Evolutionary conservation across 495 filamentous ascomycete species (phyloP).

Genomic region (Podospora fimiseda): DNA sequence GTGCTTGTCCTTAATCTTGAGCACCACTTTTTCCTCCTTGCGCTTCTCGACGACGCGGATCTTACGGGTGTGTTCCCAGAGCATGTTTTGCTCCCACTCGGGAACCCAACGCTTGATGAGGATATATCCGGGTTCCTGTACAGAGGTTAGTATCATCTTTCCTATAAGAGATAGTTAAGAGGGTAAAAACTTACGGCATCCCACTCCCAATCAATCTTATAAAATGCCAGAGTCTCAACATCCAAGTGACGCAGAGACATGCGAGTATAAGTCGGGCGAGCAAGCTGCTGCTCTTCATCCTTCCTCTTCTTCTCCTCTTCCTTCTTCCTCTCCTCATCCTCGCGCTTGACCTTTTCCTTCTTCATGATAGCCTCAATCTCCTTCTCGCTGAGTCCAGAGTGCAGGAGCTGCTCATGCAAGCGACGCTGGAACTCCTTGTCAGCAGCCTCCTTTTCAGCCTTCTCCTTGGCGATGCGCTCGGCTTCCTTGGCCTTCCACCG

Average conservation of each 20-base stretch:
- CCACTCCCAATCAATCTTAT: conserved; percentile 47
- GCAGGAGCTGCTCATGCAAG: conserved; percentile 43
- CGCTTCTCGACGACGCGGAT: conserved; percentile 44
- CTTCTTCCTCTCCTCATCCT: conserved; percentile 25
- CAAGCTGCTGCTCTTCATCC: conserved; percentile 13
- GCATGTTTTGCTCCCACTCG: conserved; percentile 63
- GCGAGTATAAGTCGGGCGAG: conserved; percentile 48
- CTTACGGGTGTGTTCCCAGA: conserved; percentile 65
- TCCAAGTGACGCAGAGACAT: conserved; percentile 52
- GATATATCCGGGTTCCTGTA: conserved; percentile 61
- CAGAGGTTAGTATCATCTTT: not conserved
- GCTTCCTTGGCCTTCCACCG: conserved; percentile 50
- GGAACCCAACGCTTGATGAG: conserved; percentile 72
- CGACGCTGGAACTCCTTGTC: conserved; percentile 47
- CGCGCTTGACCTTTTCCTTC: conserved; percentile 42
- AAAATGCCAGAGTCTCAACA: conserved; percentile 46
- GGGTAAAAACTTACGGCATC: conserved; percentile 38
- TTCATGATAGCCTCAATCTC: conserved; percentile 47
- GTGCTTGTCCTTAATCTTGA: conserved; percentile 34
- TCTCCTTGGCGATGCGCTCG: conserved; percentile 41
- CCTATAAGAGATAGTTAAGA: not conserved
- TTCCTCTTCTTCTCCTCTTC: conserved; percentile 21
- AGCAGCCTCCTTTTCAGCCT: conserved; percentile 39
- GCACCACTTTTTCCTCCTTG: conserved; percentile 31
- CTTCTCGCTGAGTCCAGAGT: conserved; percentile 45